Conservation (phyloP, 768 basidiomycete genomes). For the Pholiota conissans region DNA sequence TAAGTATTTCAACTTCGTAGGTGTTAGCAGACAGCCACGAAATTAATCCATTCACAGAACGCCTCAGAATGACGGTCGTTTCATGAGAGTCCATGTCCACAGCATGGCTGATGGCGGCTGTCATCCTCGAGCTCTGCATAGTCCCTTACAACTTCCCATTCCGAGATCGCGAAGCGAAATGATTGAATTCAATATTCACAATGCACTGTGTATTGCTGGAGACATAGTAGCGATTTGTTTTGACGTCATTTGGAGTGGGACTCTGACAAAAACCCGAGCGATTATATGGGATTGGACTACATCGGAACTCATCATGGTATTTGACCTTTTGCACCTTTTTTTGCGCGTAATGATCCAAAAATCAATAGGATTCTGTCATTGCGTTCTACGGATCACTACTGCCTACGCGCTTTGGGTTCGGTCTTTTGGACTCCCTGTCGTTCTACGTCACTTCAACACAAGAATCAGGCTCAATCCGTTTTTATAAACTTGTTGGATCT, state of each 20-base stretch:
- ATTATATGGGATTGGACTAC: background rate
- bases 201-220: background rate
- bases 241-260: too few species aligned
- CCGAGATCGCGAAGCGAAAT: too few species aligned
- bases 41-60: background rate
- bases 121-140: too few species aligned
- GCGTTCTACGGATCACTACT: background rate
- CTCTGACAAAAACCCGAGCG: background rate
- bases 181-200: too few species aligned
- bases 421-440: background rate
- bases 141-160: too few species aligned
- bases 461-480: background rate
- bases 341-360: background rate
- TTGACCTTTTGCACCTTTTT: background rate
- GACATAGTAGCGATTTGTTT: background rate
- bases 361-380: background rate
- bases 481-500: background rate
- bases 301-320: background rate
- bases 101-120: too few species aligned
- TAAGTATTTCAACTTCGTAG: too few species aligned
- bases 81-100: too few species aligned
- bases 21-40: too few species aligned
- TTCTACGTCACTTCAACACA: background rate
- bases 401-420: background rate
- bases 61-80: background rate